Evolutionary conservation across 1,284 basidiomycete genomes (phyloP), one percentile per base, ranked within the genome.

Genomic region (Tranzscheliella williamsii): DNA sequence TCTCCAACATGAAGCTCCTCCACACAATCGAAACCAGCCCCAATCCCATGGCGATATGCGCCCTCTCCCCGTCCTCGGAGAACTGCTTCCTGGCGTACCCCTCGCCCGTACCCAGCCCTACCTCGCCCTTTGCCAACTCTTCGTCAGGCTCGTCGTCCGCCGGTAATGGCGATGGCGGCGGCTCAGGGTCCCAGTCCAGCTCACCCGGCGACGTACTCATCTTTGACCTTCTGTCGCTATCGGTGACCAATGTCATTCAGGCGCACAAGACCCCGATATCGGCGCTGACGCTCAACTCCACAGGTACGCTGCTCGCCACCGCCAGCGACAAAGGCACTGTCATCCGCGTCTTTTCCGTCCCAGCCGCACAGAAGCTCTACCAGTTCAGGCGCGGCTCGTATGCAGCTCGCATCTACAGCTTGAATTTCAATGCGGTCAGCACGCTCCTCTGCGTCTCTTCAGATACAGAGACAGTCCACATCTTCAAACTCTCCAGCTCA

Each of bases 1-100:
- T 98, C 70, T 90, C 88, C 53, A 99, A 96, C 70, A 97, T 98
- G 94, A 89, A 93, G 70, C 83, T 98, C 24, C 80, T 96, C 33
- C 94, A 97, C 78, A 95, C 96, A 38, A 94, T 98, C 48, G 95
- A 98, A 81, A 98, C 94, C 0, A 88, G 89, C 13, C 86, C 90
- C 0, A 98, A 98, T 78, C 91, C 93, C 2, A 88, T 94, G 76
- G 92, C 92, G 20, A 91, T 98, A 71, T 93, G 91, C 76, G 89
- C 93, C 0, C 85, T 98, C 9, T 91, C 91, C 0, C 91, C 94
- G 0, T 90, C 88, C n/a, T 87, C 91, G n/a, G 93, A 97, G 50
- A 87, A 86, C 69, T 93, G 91, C 21, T 96, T 90, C 80, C 86
- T 98, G 46, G 94, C 91, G 20, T 98, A 97, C 78, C 93, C 95